These are phyloP conservation scores for Orobanche coerulescens DNA, from an alignment of 257 asterid genomes.

Conservation along the genomic window DNA sequence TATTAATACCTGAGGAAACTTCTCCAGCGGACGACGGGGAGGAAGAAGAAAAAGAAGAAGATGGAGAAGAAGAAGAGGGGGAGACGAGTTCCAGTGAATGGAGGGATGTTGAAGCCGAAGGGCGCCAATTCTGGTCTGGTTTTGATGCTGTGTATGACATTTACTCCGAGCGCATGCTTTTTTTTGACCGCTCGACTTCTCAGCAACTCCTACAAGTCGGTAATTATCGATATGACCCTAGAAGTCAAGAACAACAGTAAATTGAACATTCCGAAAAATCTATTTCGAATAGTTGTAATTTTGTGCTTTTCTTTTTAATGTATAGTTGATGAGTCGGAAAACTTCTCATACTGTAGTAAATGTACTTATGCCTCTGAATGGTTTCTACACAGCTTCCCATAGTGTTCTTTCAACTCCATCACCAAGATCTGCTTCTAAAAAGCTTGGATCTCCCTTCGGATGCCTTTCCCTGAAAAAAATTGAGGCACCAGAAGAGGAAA, in stretches of 20 bases:
- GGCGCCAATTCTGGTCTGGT: conserved; percentile 81
- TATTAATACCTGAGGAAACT: conserved; percentile 82
- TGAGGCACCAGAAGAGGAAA: conserved; percentile 66
- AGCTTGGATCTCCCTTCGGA: conserved; percentile 68
- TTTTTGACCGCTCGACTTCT: conserved; percentile 53
- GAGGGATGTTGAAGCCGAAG: conserved; percentile 87
- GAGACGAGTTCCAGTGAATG: conserved; percentile 69
- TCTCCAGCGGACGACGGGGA: conserved; percentile 60
- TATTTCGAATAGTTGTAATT: background rate
- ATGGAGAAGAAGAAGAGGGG: conserved; percentile 41
- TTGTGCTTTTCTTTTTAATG: background rate
- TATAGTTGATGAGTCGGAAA: conserved; percentile 1
- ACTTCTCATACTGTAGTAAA: background rate
- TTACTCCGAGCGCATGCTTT: conserved; percentile 73
- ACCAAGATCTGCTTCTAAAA: conserved; percentile 66
- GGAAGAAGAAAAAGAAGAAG: conserved; percentile 37
- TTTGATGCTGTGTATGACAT: conserved; percentile 80
- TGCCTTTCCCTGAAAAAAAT: conserved; percentile 72
- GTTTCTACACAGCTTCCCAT: conserved; percentile 43
- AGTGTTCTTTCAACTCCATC: conserved; percentile 49
- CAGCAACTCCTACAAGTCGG: conserved; percentile 83
- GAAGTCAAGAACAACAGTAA: too few relatives aligned
- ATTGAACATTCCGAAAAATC: too few relatives aligned
- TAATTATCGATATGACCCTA: conserved; percentile 28
- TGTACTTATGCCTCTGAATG: background rate